phyloP scores from a whole-genome alignment of 768 basidiomycete genomes.

The Lentinula boryana region DNA sequence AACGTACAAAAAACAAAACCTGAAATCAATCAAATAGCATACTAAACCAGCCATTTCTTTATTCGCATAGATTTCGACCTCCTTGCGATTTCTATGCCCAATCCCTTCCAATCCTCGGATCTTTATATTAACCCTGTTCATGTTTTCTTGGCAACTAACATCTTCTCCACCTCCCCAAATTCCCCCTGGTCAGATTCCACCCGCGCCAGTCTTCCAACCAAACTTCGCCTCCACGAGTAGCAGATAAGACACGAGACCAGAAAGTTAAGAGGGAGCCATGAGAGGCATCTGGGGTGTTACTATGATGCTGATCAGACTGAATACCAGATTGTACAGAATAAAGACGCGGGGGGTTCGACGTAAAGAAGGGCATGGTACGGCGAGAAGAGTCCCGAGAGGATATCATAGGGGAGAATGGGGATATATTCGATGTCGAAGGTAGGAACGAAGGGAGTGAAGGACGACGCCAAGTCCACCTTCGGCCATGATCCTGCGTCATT shows the following conservation, averaged over 20 bases:
- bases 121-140: too few relatives aligned
- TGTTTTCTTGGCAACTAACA: background rate
- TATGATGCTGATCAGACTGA: background rate
- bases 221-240: conserved; percentile 49
- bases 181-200: conserved; percentile 46
- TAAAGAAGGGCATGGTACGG: too few relatives aligned
- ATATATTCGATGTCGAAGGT: background rate
- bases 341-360: background rate
- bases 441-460: background rate
- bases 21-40: too few relatives aligned
- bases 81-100: too few relatives aligned
- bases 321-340: background rate
- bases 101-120: too few relatives aligned
- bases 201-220: conserved; percentile 64
- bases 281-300: background rate
- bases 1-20: too few relatives aligned
- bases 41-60: too few relatives aligned
- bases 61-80: too few relatives aligned
- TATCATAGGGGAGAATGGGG: background rate
- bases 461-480: background rate
- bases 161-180: conserved; percentile 20
- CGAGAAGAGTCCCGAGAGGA: background rate
- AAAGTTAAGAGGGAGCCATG: conserved; percentile 15
- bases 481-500: background rate
- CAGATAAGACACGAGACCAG: conserved; percentile 41